Evolutionary conservation across 805 yeast species (phyloP).

Genomic region (Candida pini): DNA sequence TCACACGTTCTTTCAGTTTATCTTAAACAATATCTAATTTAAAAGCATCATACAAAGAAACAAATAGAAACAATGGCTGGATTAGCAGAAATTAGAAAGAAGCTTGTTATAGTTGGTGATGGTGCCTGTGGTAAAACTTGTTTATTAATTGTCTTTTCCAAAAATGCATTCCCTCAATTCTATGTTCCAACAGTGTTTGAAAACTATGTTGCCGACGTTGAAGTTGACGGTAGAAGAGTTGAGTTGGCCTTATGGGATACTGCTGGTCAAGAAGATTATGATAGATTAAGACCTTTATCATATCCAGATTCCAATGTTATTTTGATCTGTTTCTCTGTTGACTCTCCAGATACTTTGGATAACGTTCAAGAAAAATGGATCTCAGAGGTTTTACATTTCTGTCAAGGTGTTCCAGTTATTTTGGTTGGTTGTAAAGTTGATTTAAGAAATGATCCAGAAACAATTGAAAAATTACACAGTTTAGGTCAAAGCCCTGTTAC

Average conservation of each 20-base stretch:
- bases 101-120: constrained; percentile 92
- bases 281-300: constrained; percentile 83
- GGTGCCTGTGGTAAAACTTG: constrained; percentile 98
- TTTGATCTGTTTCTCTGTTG: constrained; percentile 85
- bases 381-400: constrained; percentile 87
- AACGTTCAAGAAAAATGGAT: constrained; percentile 96
- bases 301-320: constrained; percentile 93
- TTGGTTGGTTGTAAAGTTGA: constrained; percentile 90
- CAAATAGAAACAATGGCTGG: constrained; percentile 31
- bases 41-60: too few species aligned
- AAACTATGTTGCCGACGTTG: constrained; percentile 96
- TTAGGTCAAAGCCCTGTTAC: constrained; percentile 78
- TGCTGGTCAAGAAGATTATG: constrained; percentile 98
- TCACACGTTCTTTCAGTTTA: background rate
- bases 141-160: constrained; percentile 77
- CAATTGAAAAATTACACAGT: constrained; percentile 68
- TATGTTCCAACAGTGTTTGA: constrained; percentile 96
- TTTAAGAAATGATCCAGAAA: constrained; percentile 74
- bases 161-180: constrained; percentile 89
- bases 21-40: too few species aligned
- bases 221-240: constrained; percentile 83
- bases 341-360: constrained; percentile 86
- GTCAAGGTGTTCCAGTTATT: constrained; percentile 90
- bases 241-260: constrained; percentile 97
- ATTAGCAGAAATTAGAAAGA: constrained; percentile 60